A percentile compares a stretch with the other conserved stretches of the same genome.
Conservation (phyloP, 2,329 filamentous ascomycete species). For the Tolypocladium pustulatum region DNA sequence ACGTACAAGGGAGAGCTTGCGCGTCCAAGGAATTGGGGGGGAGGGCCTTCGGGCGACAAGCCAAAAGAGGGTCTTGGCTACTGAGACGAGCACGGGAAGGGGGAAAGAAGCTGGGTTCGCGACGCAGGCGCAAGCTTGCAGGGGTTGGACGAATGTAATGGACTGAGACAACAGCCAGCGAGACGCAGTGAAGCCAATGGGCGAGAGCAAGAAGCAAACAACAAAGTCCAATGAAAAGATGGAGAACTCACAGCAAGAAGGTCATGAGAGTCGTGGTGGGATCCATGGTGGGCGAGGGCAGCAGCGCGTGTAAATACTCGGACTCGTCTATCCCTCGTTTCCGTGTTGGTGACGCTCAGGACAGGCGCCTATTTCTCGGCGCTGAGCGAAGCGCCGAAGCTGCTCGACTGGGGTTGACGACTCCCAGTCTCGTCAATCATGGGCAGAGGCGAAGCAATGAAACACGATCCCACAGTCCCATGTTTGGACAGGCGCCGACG, state of each 20-base stretch:
- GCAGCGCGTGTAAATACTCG: neutral
- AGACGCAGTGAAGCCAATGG: conserved; percentile 1
- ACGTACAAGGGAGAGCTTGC: neutral
- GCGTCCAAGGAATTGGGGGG: neutral
- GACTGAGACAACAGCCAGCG: neutral
- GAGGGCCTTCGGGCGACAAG: neutral
- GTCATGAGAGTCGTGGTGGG: conserved; percentile 57
- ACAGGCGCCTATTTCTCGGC: neutral
- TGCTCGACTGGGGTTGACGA: neutral
- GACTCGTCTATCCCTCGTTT: neutral
- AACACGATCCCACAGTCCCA: conserved; percentile 14
- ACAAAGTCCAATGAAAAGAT: neutral
- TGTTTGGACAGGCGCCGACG: conserved; percentile 12
- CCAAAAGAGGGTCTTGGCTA: neutral
- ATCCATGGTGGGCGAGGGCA: conserved; percentile 33
- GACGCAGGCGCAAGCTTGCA: neutral
- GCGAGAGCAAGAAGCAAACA: conserved; percentile 2
- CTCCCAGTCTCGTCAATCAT: conserved; percentile 6
- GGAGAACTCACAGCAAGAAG: conserved; percentile 50
- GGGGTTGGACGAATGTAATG: neutral
- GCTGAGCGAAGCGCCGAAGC: neutral
- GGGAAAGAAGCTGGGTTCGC: neutral
- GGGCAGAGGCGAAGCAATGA: conserved; percentile 9
- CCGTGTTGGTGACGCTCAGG: neutral
- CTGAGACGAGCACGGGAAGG: neutral